Evolutionary conservation across 257 asterid species (phyloP).

Genomic region (Prunella vulgaris): DNA sequence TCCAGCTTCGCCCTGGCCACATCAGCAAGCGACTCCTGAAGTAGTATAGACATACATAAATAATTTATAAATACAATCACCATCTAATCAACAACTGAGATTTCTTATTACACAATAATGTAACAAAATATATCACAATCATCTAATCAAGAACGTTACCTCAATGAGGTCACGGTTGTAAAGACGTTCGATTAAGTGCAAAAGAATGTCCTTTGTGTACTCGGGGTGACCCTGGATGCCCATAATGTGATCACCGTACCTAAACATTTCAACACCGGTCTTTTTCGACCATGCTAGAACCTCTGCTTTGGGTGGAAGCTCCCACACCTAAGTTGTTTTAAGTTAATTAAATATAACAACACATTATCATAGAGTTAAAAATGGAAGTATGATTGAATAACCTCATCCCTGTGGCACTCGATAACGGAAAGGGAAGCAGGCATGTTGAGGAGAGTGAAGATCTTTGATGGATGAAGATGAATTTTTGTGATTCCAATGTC

Average conservation of each 20-base stretch:
- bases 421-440: constrained; percentile 60
- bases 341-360: neutral
- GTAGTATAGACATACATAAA: neutral
- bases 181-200: constrained; percentile 70
- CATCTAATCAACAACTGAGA: neutral
- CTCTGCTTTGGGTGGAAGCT: constrained; percentile 76
- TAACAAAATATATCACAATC: neutral
- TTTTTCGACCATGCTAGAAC: constrained; percentile 67
- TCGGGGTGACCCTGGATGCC: constrained; percentile 98
- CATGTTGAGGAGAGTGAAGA: constrained; percentile 45
- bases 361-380: neutral
- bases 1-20: constrained; percentile 51
- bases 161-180: constrained; percentile 40
- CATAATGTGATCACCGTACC: constrained; percentile 69
- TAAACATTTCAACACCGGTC: constrained; percentile 83
- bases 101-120: neutral
- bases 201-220: constrained; percentile 73
- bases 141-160: constrained; percentile 23
- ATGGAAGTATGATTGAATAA: constrained; percentile 10
- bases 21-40: constrained; percentile 55
- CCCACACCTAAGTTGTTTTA: constrained; percentile 40
- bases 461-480: constrained; percentile 48
- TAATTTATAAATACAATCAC: neutral
- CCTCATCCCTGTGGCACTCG: constrained; percentile 93
- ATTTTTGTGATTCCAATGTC: constrained; percentile 66